Evolutionary conservation across 208 protist genomes (phyloP), one percentile per base, ranked within the genome.

Genomic region (Leishmania arabica): DNA sequence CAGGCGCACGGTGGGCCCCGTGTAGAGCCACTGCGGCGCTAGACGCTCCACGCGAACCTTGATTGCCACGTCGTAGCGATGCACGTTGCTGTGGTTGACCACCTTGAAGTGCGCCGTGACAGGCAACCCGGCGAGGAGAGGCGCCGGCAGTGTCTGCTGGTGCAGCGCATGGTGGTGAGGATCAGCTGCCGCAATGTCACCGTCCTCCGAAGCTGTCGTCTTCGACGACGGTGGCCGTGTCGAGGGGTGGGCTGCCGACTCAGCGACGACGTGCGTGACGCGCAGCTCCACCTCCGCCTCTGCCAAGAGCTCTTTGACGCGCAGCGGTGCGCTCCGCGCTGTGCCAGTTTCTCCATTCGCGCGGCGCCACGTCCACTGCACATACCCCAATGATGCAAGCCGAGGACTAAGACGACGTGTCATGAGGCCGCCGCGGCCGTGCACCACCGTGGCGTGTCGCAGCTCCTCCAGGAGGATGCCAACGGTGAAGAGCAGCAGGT

Each of bases 41-140:
- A 96, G 81, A 34, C 77, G 60, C 79, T 95, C 93, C 71, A 91
- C 87, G n/a, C 90, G 86, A 24, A 95, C 84, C 69, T 93, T 93
- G 45, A 95, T 75, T 17, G 86, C 84, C 37, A 94, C 72, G 70
- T 93, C 88, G 72, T 86, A 78, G 77, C 73, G 76, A 54, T 78
- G 62, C 58, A 83, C 24, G 11, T 71, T 40, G 79, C 77, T 82
- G 77, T 92, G 83, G 76, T 89, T 88, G 31, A 87, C 15, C 11
- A 87, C 71, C 8, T 79, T 72, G 60, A 91, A 88, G 54, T 84
- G 78, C 15, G 89, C 31, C 47, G 80, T 85, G 47, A 92, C 75
- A 0, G 88, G 87, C 64, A 81, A 73, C 13, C 90, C 87, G 5
- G 84, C 80, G 2, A 72, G 65, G 74, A 64, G 40, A 31, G 45